Evolutionary conservation across 2,329 filamentous ascomycete species (phyloP).

Genomic region (Ophiobolus disseminans): DNA sequence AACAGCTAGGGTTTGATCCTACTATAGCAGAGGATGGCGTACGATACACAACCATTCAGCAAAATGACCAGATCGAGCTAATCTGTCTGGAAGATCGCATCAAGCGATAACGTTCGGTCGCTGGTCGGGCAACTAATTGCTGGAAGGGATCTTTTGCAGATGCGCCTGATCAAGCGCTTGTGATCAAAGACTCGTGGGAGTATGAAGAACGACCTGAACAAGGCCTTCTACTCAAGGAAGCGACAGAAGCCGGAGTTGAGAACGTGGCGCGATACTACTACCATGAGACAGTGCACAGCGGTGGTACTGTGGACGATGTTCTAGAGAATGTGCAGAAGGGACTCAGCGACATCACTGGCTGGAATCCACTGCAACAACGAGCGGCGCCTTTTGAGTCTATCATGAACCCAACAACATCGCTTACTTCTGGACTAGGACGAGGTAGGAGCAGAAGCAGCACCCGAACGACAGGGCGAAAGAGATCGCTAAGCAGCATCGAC

Average conservation of each 20-base stretch:
- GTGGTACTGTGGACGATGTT: constrained; percentile 45
- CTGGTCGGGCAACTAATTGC: too few species aligned
- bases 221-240: constrained; percentile 49
- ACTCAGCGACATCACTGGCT: neutral
- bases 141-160: too few species aligned
- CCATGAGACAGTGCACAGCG: constrained; percentile 50
- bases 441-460: constrained; percentile 11
- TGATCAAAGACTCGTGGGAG: too few species aligned
- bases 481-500: constrained; percentile 13
- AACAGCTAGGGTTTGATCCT: too few species aligned
- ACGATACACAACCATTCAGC: too few species aligned
- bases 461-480: constrained; percentile 12
- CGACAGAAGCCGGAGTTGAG: constrained; percentile 44
- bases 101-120: too few species aligned
- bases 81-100: too few species aligned
- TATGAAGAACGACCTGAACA: constrained; percentile 52
- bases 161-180: too few species aligned
- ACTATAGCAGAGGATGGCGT: too few species aligned
- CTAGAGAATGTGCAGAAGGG: constrained; percentile 42
- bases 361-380: neutral
- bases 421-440: constrained; percentile 6
- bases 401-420: constrained; percentile 5
- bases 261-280: constrained; percentile 55
- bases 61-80: too few species aligned
- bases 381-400: constrained; percentile 4